phyloP scores from a whole-genome alignment of 1,284 basidiomycete genomes.

The Cutaneotrichosporon spelunceum region DNA sequence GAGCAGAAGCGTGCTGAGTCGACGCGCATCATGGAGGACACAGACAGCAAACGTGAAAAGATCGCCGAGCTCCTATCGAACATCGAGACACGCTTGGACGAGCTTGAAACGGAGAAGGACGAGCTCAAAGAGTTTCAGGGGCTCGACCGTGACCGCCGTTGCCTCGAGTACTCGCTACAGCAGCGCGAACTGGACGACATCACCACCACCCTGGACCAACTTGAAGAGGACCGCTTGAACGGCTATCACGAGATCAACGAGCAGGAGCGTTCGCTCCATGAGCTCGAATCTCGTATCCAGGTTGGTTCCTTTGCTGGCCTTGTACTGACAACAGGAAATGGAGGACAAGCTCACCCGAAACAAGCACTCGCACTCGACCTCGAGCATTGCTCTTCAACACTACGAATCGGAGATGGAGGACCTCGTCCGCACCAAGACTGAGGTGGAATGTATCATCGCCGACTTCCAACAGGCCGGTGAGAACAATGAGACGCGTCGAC shows the following conservation, averaged over 20 bases:
- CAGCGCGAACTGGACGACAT: conserved; percentile 88
- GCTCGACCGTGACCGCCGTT: conserved; percentile 90
- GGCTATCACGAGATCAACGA: conserved; percentile 82
- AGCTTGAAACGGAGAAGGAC: conserved; percentile 96
- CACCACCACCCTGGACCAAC: conserved; percentile 73
- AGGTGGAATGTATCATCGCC: conserved; percentile 75
- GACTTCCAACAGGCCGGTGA: conserved; percentile 72
- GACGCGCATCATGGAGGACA: conserved; percentile 92
- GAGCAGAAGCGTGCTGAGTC: conserved; percentile 91
- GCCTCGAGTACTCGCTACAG: conserved; percentile 92
- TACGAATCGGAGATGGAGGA: conserved; percentile 55
- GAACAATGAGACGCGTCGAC: conserved; percentile 58
- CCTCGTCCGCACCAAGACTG: conserved; percentile 70
- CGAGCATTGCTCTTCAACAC: conserved; percentile 50
- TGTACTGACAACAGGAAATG: conserved; percentile 57
- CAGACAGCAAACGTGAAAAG: conserved; percentile 85
- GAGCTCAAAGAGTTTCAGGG: conserved; percentile 95
- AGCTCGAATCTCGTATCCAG: conserved; percentile 76
- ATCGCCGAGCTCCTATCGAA: conserved; percentile 85
- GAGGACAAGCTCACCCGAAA: conserved; percentile 70
- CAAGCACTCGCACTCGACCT: conserved; percentile 68
- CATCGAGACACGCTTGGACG: conserved; percentile 82
- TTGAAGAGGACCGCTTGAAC: conserved; percentile 66
- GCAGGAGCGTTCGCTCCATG: conserved; percentile 73
- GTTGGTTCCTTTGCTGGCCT: conserved; percentile 53